Evolutionary conservation across 1,139 yeast species (phyloP), one percentile per base, ranked within the genome.

Genomic region (Zygoascus hellenicus): DNA sequence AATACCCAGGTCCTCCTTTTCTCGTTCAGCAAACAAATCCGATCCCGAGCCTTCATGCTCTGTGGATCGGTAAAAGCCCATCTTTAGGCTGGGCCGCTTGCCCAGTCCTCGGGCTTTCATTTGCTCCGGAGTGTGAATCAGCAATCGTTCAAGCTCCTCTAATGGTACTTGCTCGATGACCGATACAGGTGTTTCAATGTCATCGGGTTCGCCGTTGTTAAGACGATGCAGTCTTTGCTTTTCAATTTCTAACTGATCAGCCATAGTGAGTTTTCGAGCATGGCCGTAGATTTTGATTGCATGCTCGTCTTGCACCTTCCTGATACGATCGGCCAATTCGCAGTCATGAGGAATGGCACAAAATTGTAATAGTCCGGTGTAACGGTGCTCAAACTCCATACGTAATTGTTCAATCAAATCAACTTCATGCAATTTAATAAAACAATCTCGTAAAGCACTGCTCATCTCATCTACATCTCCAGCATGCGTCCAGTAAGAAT

Each of bases 401-500:
- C 81, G 78, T 48, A 94, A 73, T 58, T 80, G 77, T 38, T 75
- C 76, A 58, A 92, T 77, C 58, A 90, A 71, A 64, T 89, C 82
- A 28, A 77, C 80, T 50, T 77, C 77, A 64, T 92, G 97, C 51
- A 92, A 71, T 43, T 75, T 70, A 52, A 92, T 84, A 66, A 92
- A 92, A 51, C 87, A 81, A 38, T 84, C 81, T 61, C 99, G 78
- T 53, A 92, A 71, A 43, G 76, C 70, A n/a, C 58, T 60, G 63
- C 83, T 88, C 94, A 92, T 83, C 6, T 58, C 62, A 54, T 81
- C 83, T 31, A 92, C 80, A 62, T 87, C 94, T 37, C 80, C 71
- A 0, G 98, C 97, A 65, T 94, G 98, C 0, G 98, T 89, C 99
- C 99, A 92, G 64, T 87, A 92, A 1, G 97, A 90, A 65, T 92